Evolutionary conservation across 1,139 yeast species (phyloP).

Genomic region (Protomyces inundatus): DNA sequence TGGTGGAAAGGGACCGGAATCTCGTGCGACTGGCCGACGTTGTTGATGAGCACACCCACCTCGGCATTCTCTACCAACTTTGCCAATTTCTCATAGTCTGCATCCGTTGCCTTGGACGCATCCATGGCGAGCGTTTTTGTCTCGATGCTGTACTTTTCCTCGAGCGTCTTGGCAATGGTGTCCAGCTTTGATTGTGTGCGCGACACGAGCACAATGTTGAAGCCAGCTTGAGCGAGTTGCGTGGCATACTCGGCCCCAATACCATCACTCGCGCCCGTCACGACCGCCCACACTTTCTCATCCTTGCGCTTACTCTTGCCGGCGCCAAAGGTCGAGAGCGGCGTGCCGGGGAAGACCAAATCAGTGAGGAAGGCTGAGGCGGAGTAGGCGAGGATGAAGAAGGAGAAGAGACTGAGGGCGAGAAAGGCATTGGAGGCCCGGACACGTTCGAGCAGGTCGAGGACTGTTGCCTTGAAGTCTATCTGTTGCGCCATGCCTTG

Average conservation of each 20-base stretch:
- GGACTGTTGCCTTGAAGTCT: slow-evolving; percentile 8
- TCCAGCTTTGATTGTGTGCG: slow-evolving; percentile 77
- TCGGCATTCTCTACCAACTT: slow-evolving; percentile 48
- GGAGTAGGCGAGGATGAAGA: slow-evolving; percentile 13
- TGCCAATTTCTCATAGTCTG: slow-evolving; percentile 53
- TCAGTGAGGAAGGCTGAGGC: slow-evolving; percentile 10
- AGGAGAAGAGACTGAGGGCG: slow-evolving; percentile 7
- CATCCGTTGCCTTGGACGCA: slow-evolving; percentile 53
- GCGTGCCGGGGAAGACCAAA: slow-evolving; percentile 16
- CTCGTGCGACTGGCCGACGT: slow-evolving; percentile 91
- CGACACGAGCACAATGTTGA: slow-evolving; percentile 75
- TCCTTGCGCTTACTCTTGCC: slow-evolving; percentile 39
- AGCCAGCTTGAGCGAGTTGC: slow-evolving; percentile 80
- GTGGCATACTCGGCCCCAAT: slow-evolving; percentile 86
- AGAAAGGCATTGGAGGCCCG: slow-evolving; percentile 10
- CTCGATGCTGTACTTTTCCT: slow-evolving; percentile 53
- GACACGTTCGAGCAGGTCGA: slow-evolving; percentile 2
- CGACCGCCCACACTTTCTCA: slow-evolving; percentile 65
- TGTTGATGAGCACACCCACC: slow-evolving; percentile 73
- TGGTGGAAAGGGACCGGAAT: slow-evolving; percentile 91
- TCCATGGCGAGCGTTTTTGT: slow-evolving; percentile 74
- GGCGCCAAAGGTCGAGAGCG: slow-evolving; percentile 65
- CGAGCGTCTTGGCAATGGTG: slow-evolving; percentile 58
- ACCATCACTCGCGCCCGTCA: slow-evolving; percentile 97
- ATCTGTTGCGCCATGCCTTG: slow-evolving; percentile 1